These are phyloP conservation scores for Amanita fuliginea DNA, from an alignment of 768 basidiomycete genomes.

Conservation along the genomic window DNA sequence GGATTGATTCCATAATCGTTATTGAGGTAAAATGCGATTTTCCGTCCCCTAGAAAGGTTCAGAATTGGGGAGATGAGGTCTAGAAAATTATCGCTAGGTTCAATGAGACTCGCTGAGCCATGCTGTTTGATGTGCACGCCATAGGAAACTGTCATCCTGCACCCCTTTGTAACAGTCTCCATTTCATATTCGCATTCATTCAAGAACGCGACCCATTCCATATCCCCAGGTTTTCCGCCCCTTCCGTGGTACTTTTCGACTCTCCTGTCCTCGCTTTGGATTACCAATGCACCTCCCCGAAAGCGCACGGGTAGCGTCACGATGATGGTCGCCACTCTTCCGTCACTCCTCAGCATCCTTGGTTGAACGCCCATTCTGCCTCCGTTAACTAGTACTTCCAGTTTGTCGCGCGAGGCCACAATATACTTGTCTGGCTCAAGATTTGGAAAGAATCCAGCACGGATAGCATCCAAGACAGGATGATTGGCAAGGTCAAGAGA, in stretches of 20 bases:
- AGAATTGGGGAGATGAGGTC: constrained; percentile 62
- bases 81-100: constrained; percentile 64
- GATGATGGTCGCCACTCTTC: constrained; percentile 60
- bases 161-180: constrained; percentile 61
- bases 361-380: constrained; percentile 47
- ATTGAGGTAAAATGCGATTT: constrained; percentile 61
- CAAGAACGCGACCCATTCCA: constrained; percentile 73
- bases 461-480: constrained; percentile 71
- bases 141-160: constrained; percentile 59
- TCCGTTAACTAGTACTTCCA: constrained; percentile 58
- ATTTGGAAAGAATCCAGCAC: constrained; percentile 59
- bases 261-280: constrained; percentile 42
- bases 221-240: constrained; percentile 50
- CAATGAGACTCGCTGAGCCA: constrained; percentile 48
- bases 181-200: constrained; percentile 69
- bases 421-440: constrained; percentile 62
- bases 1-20: constrained; percentile 65
- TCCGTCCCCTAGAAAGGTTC: constrained; percentile 60
- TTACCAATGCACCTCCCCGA: constrained; percentile 53
- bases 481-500: constrained; percentile 76
- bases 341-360: constrained; percentile 45
- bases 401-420: constrained; percentile 51
- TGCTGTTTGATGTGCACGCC: constrained; percentile 61
- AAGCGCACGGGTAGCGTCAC: constrained; percentile 68
- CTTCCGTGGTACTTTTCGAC: constrained; percentile 55